Evolutionary conservation across 2,329 filamentous ascomycete genomes (phyloP).

Genomic region (Penicillium hordei): DNA sequence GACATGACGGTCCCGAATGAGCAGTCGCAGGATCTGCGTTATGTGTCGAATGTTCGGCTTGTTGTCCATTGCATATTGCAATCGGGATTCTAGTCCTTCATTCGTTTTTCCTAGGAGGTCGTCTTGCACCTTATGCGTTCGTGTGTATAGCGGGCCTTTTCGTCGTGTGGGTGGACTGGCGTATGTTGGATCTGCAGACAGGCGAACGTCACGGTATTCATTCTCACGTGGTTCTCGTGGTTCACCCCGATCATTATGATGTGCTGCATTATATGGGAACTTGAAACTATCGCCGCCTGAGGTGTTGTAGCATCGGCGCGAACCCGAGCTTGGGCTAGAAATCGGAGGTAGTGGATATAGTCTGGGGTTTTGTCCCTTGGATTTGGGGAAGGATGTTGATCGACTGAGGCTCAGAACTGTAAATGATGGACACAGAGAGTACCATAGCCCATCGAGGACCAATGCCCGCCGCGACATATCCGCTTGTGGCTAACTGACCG

Average conservation of each 20-base stretch:
- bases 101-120: constrained; percentile 15
- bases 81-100: constrained; percentile 29
- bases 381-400: constrained; percentile 12
- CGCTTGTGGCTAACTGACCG: constrained; percentile 14
- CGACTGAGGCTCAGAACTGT: constrained; percentile 20
- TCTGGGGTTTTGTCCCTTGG: constrained; percentile 10
- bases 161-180: background rate
- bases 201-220: background rate
- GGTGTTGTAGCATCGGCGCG: constrained; percentile 25
- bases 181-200: background rate
- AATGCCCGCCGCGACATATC: constrained; percentile 37
- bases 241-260: background rate
- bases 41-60: constrained; percentile 28
- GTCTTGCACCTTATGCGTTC: constrained; percentile 2
- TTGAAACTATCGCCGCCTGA: background rate
- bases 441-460: constrained; percentile 43
- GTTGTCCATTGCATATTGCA: constrained; percentile 28
- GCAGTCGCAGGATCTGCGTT: constrained; percentile 36
- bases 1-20: constrained; percentile 40
- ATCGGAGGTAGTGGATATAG: constrained; percentile 2
- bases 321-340: constrained; percentile 10
- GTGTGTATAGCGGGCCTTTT: background rate
- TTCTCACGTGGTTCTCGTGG: background rate
- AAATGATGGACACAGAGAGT: constrained; percentile 43
- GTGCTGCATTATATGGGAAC: background rate